Base-by-base conservation (phyloP, 768 basidiomycete species). In the Lentinus tigrinus region DNA sequence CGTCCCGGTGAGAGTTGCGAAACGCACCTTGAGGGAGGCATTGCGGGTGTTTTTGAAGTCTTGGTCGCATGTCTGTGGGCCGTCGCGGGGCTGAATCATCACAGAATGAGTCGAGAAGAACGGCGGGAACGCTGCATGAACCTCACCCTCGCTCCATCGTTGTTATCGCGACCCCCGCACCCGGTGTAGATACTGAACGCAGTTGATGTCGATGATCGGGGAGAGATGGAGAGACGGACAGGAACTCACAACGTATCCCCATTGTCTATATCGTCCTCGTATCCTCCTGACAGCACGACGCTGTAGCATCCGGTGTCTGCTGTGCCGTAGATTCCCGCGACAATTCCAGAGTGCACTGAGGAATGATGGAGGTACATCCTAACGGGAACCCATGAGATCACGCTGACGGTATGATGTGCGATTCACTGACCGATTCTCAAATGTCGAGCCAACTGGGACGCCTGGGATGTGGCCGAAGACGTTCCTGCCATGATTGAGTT, bases 191-290 rank as follows among this genome's bases (percentile, higher is more conserved):
- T 57, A 21, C 62, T 63, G 28, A 24, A 50, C 23, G 38, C 40
- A 50, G 17, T 17, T 46, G 28, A 24, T 8, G 16, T n/a, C 31
- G 21, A 26, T 19, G 26, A 3, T 50, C 19, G 49, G 23, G 13
- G 23, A 48, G 10, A 26, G 24, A 43, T 11, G 36, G 14, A 44
- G 42, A 14, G 10, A 10, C 13, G 23, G 21, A 24, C 4, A 26
- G 39, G 39, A 40, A 56, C 60, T 53, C 58, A 67, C 66, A 67
- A 65, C 19, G 10, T 44, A 24, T 65, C 51, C 0, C 66, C 66
- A 1, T 60, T 23, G 39, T 67, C 66, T 13, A 43, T 54, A 49
- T 67, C 66, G 38, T 67, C 64, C 21, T 65, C 64, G 48, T 67
- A 67, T 13, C 60, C 62, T 3, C 60, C 64, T 2, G 62, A 62